phyloP scores from a whole-genome alignment of 2,329 filamentous ascomycete species.

The Penicillium sp. region DNA sequence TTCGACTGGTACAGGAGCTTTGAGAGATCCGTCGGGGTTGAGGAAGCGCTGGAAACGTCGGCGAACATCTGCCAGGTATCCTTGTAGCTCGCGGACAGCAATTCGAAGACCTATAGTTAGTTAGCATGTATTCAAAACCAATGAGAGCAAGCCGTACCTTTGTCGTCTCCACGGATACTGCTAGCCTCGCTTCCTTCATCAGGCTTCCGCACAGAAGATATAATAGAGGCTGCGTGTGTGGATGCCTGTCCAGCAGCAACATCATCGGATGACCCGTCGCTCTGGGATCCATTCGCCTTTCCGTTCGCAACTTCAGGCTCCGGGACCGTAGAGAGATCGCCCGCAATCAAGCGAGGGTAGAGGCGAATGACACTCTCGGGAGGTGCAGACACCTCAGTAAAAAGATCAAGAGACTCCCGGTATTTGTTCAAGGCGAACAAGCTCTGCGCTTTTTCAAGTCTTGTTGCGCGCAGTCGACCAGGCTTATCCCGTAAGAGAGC shows the following conservation, averaged over 20 bases:
- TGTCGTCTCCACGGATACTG: constrained; percentile 32
- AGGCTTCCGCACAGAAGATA: constrained; percentile 31
- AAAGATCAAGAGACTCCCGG: constrained; percentile 76
- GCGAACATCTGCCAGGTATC: constrained; percentile 80
- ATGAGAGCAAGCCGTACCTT: constrained; percentile 5
- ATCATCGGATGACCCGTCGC: constrained; percentile 24
- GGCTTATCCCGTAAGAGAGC: constrained; percentile 76
- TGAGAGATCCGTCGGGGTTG: constrained; percentile 48
- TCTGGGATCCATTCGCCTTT: constrained; percentile 25
- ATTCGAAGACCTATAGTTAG: constrained; percentile 56
- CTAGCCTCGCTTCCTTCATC: constrained; percentile 35
- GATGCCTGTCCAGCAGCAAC: constrained; percentile 19
- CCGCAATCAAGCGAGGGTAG: constrained; percentile 75
- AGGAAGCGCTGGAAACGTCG: constrained; percentile 54
- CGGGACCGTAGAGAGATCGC: constrained; percentile 60
- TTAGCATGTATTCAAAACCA: background rate
- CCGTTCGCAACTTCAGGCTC: constrained; percentile 36
- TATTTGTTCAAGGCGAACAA: constrained; percentile 79
- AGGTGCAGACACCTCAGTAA: constrained; percentile 79
- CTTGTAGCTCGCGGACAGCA: constrained; percentile 73
- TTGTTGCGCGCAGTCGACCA: constrained; percentile 70
- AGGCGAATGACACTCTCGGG: constrained; percentile 78
- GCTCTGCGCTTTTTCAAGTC: constrained; percentile 79
- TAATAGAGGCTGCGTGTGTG: constrained; percentile 32
- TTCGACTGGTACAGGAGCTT: constrained; percentile 25